phyloP scores from a whole-genome alignment of 2,329 filamentous ascomycete genomes.

The Alternaria sp. region DNA sequence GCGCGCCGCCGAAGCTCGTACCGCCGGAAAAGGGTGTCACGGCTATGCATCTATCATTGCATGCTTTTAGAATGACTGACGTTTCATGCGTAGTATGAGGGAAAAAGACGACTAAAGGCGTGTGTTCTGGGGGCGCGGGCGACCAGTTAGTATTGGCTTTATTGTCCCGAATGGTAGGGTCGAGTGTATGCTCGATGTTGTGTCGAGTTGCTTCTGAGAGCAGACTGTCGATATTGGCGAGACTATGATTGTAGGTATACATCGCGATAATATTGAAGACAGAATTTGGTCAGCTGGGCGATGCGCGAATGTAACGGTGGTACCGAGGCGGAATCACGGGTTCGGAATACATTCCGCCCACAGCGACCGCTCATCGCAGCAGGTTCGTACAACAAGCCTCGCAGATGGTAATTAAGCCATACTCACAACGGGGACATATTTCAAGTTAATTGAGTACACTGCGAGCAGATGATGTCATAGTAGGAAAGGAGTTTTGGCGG shows the following conservation, averaged over 20 bases:
- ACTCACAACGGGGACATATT: not conserved
- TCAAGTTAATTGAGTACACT: not conserved
- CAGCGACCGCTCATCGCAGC: not conserved
- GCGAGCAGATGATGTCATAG: not conserved
- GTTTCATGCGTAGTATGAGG: constrained; percentile 81
- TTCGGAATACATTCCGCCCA: not conserved
- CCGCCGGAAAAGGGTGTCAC: constrained; percentile 88
- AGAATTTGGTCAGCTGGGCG: too few species aligned
- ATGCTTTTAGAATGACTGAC: constrained; percentile 80
- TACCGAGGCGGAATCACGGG: not conserved
- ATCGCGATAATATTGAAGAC: too few species aligned
- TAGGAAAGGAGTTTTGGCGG: not conserved
- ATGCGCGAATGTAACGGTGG: not conserved
- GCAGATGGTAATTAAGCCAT: not conserved
- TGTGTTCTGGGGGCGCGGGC: constrained; percentile 37
- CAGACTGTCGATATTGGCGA: constrained; percentile 17
- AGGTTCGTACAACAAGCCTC: not conserved
- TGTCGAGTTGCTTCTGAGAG: not conserved
- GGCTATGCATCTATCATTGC: constrained; percentile 77
- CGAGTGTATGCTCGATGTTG: constrained; percentile 21
- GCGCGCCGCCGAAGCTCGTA: constrained; percentile 87
- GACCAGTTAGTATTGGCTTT: constrained; percentile 40
- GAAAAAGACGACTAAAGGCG: constrained; percentile 69
- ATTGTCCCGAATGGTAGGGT: constrained; percentile 12
- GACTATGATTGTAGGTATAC: constrained; percentile 25